Evolutionary conservation across 2,329 filamentous ascomycete species (phyloP).

Genomic region (Colletotrichum phormii): DNA sequence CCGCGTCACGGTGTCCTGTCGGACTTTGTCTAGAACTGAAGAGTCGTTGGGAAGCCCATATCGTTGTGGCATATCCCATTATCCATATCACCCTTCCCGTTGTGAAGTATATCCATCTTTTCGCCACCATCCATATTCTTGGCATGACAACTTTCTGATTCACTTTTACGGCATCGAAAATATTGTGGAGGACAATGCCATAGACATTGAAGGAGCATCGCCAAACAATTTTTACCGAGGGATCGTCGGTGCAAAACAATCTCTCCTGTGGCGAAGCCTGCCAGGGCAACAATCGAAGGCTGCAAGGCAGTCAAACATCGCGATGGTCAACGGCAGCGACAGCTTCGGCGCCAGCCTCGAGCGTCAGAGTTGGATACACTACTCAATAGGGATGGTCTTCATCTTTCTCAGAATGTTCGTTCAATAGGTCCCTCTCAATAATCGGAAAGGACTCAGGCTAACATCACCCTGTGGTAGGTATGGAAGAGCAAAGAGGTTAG

Average conservation of each 20-base stretch:
- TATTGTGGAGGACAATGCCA: no score
- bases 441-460: background rate
- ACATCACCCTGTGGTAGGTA: constrained; percentile 4
- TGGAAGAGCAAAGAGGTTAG: constrained; percentile 14
- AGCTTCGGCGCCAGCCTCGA: background rate
- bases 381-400: constrained; percentile 15
- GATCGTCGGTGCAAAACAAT: no score
- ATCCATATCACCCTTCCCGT: no score
- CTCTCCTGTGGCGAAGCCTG: no score
- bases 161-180: no score
- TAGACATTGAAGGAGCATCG: no score
- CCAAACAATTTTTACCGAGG: no score
- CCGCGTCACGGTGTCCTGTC: background rate
- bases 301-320: background rate
- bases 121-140: no score
- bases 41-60: background rate
- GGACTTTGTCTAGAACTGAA: background rate
- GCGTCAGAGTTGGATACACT: constrained; percentile 21
- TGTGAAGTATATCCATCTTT: no score
- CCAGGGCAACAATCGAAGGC: no score
- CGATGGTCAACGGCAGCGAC: constrained; percentile 2
- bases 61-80: background rate
- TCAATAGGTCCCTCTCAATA: background rate
- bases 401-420: constrained; percentile 22
- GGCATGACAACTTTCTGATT: no score